Evolutionary conservation across 768 basidiomycete genomes (phyloP).

Genomic region (Rhizopogon vulgaris): DNA sequence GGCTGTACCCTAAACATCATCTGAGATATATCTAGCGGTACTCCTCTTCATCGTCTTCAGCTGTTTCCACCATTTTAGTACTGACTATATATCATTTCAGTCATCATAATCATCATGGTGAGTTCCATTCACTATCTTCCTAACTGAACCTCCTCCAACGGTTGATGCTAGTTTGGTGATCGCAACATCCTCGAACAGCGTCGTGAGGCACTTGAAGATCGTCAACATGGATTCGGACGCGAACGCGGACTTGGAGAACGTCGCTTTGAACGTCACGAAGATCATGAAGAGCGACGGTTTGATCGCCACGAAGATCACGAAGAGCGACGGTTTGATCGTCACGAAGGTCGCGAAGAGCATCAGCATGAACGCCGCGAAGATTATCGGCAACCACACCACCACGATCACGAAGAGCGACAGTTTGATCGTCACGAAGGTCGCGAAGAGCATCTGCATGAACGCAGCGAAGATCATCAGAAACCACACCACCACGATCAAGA

Average conservation of each 20-base stretch:
- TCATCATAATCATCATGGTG: too few species aligned
- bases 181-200: constrained; percentile 1
- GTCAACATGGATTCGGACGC: not conserved
- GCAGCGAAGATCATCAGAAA: not conserved
- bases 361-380: not conserved
- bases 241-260: not conserved
- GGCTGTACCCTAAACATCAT: too few species aligned
- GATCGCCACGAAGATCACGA: not conserved
- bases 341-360: not conserved
- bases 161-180: too few species aligned
- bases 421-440: not conserved
- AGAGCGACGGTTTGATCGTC: not conserved
- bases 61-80: too few species aligned
- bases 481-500: not conserved
- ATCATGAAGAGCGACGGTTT: not conserved
- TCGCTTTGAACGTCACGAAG: not conserved
- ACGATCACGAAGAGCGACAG: not conserved
- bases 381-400: not conserved
- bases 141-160: too few species aligned
- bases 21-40: too few species aligned
- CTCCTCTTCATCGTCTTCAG: too few species aligned
- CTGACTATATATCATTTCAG: too few species aligned
- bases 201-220: constrained; percentile 4
- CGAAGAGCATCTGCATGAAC: not conserved
- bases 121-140: too few species aligned